Evolutionary conservation across 2,329 filamentous ascomycete species (phyloP), one percentile per base, ranked within the genome.

Genomic region (Fusarium buxicola): DNA sequence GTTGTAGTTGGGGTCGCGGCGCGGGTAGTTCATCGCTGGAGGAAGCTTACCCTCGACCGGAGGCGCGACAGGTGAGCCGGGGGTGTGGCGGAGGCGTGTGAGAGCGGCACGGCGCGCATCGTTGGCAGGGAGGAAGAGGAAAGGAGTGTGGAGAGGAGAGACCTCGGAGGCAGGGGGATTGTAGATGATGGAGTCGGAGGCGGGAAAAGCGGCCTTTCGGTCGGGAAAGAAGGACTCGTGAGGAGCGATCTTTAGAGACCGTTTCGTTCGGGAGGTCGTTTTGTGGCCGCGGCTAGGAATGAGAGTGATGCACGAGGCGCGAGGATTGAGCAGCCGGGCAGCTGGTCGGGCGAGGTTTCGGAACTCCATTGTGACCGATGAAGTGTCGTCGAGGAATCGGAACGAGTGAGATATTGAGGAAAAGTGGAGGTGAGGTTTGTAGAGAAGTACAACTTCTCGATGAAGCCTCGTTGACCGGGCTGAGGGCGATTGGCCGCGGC

Each of bases 131-230:
- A 89, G 82, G 76, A 89, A 89, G 72, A 87, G 84, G 76, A 87
- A 83, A 54, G 87, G 87, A n/a, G 87, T 89, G 77, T 89, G 84
- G 69, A 81, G 81, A 55, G 87, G 85, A n/a, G 84, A 83, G 4
- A 83, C 77, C 53, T 80, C 78, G 9, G 84, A 80, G 13, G 83
- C 76, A 24, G 84, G 84, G 35, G 84, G 84, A 76, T 85, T 86
- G 78, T 84, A 86, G 72, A 86, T 80, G 71, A 86, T 82, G 65
- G 76, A 71, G 62, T 75, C 70, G 64, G 68, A 67, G 64, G 70
- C 68, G 36, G 74, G 64, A 55, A 74, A 73, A 31, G 73, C 58
- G 35, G 64, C 36, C 39, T 69, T 59, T 47, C 75, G 73, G 60
- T 72, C 76, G 63, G 73, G 78, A 35, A 86, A 76, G 75, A 89